A percentile compares a stretch with the other conserved stretches of the same genome.
Conservation (phyloP, 805 yeast genomes). For the Candida maesae region DNA sequence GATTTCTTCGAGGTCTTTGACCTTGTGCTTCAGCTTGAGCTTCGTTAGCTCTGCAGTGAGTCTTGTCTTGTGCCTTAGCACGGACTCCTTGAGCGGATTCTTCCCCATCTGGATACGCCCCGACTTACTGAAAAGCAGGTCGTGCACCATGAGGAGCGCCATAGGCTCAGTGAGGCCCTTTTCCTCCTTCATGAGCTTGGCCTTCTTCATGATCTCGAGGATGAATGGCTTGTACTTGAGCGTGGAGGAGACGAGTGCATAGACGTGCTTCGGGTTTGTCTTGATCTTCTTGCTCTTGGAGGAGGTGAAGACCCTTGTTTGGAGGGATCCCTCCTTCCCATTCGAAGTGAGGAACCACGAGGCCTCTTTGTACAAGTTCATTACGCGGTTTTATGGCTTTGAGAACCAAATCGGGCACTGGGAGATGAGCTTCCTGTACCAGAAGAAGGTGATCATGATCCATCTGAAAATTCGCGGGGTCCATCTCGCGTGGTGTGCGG, state of each 20-base stretch:
- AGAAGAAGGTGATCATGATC: too few relatives aligned
- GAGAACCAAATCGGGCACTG: too few relatives aligned
- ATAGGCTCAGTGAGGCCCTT: constrained; percentile 50
- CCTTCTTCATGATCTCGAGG: constrained; percentile 55
- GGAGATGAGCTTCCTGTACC: too few relatives aligned
- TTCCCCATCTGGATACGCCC: constrained; percentile 89
- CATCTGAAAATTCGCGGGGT: too few relatives aligned
- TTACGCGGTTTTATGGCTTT: neutral
- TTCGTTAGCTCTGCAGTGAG: constrained; percentile 78
- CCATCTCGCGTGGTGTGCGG: constrained; percentile 10
- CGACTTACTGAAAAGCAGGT: constrained; percentile 65
- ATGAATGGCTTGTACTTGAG: constrained; percentile 67
- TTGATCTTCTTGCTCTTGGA: constrained; percentile 44
- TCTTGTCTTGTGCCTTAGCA: constrained; percentile 75
- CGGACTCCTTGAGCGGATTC: constrained; percentile 77
- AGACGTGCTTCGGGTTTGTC: constrained; percentile 78
- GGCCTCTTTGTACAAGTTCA: constrained; percentile 36
- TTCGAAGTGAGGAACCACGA: constrained; percentile 27
- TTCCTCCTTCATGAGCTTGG: constrained; percentile 58
- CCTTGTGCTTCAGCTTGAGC: constrained; percentile 69
- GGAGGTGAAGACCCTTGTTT: constrained; percentile 47
- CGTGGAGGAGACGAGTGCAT: constrained; percentile 78
- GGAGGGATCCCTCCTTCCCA: constrained; percentile 51
- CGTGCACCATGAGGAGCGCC: constrained; percentile 72
- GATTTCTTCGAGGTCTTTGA: constrained; percentile 49